These are phyloP conservation scores for Ormosia emarginata DNA, from an alignment of 306 rosid species.

Conservation along the genomic window DNA sequence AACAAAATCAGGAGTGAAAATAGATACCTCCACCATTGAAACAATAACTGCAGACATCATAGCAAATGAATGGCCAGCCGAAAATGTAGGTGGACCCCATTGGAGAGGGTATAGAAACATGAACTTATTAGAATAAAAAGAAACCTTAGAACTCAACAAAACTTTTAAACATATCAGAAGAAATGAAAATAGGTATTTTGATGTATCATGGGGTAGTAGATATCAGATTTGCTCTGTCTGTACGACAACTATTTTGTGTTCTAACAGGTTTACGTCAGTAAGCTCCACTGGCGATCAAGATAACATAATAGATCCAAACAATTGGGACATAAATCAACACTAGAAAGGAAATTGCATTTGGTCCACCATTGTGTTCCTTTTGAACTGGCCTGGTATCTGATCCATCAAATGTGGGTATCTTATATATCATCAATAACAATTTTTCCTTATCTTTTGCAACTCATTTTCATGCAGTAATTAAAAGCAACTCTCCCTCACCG, in stretches of 20 bases:
- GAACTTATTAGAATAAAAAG: conserved; percentile 52
- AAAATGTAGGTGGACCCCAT: conserved; percentile 99
- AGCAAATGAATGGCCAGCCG: conserved; percentile 93
- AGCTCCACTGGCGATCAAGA: conserved; percentile 92
- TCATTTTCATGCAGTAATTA: too few species aligned
- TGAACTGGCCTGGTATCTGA: too few species aligned
- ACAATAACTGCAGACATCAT: conserved; percentile 96
- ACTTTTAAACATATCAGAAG: background rate
- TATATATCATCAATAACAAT: too few species aligned
- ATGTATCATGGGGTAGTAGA: conserved; percentile 87
- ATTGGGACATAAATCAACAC: conserved; percentile 76
- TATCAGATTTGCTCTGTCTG: conserved; percentile 82
- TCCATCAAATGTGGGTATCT: too few species aligned
- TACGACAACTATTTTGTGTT: conserved; percentile 79
- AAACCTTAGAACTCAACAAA: conserved; percentile 12
- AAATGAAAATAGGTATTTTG: background rate
- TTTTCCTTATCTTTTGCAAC: too few species aligned
- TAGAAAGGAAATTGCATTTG: too few species aligned
- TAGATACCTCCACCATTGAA: conserved; percentile 95
- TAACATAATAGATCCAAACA: conserved; percentile 84
- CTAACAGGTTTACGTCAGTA: conserved; percentile 43
- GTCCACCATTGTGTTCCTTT: too few species aligned
- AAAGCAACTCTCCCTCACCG: too few species aligned
- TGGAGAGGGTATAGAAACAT: conserved; percentile 95
- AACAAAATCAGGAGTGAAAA: background rate